Evolutionary conservation across 1,139 yeast species (phyloP), one percentile per base, ranked within the genome.

Genomic region (Sugiyamaella xylanicola): DNA sequence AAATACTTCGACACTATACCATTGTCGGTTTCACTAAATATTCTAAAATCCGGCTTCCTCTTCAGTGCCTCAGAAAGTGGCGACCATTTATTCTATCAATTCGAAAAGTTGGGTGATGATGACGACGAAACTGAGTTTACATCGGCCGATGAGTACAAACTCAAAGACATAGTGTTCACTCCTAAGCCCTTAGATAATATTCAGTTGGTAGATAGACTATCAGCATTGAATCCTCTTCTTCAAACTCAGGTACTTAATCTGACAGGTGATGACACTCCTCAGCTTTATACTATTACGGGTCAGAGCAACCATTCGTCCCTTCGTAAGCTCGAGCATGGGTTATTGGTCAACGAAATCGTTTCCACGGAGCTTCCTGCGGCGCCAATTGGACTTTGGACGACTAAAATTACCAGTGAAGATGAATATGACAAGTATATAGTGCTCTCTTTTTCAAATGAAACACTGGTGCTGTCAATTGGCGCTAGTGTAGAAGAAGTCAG

Each of bases 1-100:
- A 74, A 77, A 13, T 90, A 86, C 66, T 92, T 91, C 70, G 97
- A 90, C 67, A 80, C 95, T 0, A 78, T 89, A 21, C 86, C 91
- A 0, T 70, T 78, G 1, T 77, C 87, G 25, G 74, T 77, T 13
- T 70, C 78, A 11, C 64, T 92, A 15, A 75, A 79, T 51, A 82
- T 92, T 50, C 78, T 91, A 60, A 86, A 81, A 61, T 80, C 87
- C 16, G 99, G 98, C 0, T 87, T 83, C 63, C 65, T 93, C 46
- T 87, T 82, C 67, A 87, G 87, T 0, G 85, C 86, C 60, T 74
- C 83, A 8, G 84, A 85, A 58, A 72, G 76, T 58, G 83, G 86
- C 25, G 84, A 86, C 64, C 87, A 84, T 61, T 70, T 75, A 22
- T 74, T 87, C 25, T 89, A 85, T 64, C 96, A 90, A 68, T 87